Percentiles rank a stretch among this genome's conserved stretches.
Evolutionary conservation across 148 eudicot genomes (phyloP).

Genomic region (Spergularia marina): DNA sequence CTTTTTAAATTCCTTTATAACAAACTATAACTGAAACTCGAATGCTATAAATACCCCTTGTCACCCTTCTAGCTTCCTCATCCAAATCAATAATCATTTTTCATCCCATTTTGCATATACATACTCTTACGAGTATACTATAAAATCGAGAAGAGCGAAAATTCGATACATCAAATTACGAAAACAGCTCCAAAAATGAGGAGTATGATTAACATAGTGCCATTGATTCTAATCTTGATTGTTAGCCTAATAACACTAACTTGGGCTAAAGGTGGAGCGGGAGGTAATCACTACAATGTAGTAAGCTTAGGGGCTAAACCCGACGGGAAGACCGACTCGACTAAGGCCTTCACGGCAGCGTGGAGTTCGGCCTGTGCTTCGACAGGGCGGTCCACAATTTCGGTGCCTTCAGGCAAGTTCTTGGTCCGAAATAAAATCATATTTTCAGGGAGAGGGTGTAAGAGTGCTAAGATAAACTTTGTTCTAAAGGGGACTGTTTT

Average conservation of each 20-base stretch:
- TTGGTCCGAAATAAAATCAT: constrained; percentile 14
- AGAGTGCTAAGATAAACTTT: constrained; percentile 32
- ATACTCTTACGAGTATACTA: too few relatives aligned
- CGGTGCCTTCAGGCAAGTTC: constrained; percentile 27
- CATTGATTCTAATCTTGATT: background rate
- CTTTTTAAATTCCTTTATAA: constrained; percentile 2
- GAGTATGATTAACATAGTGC: background rate
- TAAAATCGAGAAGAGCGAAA: too few relatives aligned
- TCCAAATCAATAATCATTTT: background rate
- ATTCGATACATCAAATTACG: background rate
- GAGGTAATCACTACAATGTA: constrained; percentile 26
- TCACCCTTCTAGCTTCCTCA: constrained; percentile 11
- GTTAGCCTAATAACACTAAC: background rate
- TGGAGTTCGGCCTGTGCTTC: constrained; percentile 54
- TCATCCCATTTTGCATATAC: background rate
- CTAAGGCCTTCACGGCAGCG: constrained; percentile 32
- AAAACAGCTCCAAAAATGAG: background rate
- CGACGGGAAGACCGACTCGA: constrained; percentile 39
- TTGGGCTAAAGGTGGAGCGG: background rate
- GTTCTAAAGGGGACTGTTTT: constrained; percentile 40
- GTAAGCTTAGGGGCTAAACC: constrained; percentile 37
- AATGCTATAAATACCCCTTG: constrained; percentile 14
- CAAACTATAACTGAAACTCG: constrained; percentile 14
- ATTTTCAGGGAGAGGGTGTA: constrained; percentile 36
- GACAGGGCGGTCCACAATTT: constrained; percentile 28